Evolutionary conservation across 176 grass and related monocot species (phyloP).

Genomic region (Oryza glaberrima): DNA sequence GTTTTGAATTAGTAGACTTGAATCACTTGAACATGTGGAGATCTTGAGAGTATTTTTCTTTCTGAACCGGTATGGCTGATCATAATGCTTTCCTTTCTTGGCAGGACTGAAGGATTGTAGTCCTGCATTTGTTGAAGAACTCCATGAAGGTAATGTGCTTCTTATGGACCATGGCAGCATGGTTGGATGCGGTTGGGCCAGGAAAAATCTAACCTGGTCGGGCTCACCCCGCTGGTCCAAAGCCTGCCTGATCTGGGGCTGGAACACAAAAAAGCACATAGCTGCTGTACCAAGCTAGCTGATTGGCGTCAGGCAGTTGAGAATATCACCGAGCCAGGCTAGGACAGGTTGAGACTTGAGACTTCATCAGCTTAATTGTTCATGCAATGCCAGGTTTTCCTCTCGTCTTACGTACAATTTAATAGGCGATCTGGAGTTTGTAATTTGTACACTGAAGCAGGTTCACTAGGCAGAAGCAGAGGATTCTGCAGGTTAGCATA

Average conservation of each 20-base stretch:
- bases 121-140: not conserved
- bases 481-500: constrained; percentile 20
- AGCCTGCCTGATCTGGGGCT: not conserved
- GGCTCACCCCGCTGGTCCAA: not conserved
- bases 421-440: too few species aligned
- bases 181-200: not conserved
- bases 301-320: not conserved
- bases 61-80: constrained; percentile 12
- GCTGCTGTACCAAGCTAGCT: not conserved
- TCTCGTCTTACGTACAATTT: not conserved
- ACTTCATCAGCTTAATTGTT: not conserved
- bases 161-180: not conserved
- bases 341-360: not conserved
- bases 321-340: not conserved
- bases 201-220: not conserved
- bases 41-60: not conserved
- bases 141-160: too few species aligned
- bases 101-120: not conserved
- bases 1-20: not conserved
- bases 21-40: not conserved
- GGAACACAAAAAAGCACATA: too few species aligned
- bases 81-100: not conserved
- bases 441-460: not conserved
- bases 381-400: not conserved
- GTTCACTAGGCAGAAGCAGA: not conserved